A percentile compares a stretch with the other conserved stretches of the same genome.
Conservation (phyloP, 345 rosid genomes). For the Rhizophora mangle region DNA sequence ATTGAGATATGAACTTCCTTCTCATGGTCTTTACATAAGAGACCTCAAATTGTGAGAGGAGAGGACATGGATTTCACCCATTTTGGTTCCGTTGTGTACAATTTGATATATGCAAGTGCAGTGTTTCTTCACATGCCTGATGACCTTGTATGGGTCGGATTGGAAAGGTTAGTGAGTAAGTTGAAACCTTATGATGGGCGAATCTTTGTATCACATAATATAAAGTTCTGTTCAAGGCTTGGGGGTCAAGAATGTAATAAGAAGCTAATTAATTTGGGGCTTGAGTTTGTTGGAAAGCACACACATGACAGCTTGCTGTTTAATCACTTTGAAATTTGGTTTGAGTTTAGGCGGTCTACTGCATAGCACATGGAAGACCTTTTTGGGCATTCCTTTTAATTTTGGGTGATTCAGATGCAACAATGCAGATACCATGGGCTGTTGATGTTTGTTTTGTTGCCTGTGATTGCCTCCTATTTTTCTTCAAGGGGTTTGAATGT, state of each 20-base stretch:
- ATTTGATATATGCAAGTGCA: slow-evolving; percentile 91
- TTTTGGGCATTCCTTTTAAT: neutral
- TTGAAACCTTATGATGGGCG: slow-evolving; percentile 77
- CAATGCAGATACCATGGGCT: neutral
- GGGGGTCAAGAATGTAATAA: slow-evolving; percentile 73
- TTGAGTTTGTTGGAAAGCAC: slow-evolving; percentile 67
- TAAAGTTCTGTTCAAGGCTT: slow-evolving; percentile 82
- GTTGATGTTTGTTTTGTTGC: neutral
- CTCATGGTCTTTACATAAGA: slow-evolving; percentile 86
- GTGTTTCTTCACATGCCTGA: slow-evolving; percentile 98
- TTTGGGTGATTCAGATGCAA: slow-evolving; percentile 9
- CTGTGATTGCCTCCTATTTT: neutral
- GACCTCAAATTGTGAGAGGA: slow-evolving; percentile 77
- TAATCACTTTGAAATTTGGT: slow-evolving; percentile 96
- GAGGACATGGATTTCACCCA: slow-evolving; percentile 87
- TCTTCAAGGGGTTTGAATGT: neutral
- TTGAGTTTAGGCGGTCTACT: slow-evolving; percentile 59
- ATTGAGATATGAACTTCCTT: slow-evolving; percentile 86
- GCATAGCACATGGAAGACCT: slow-evolving; percentile 25
- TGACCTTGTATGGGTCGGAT: slow-evolving; percentile 88
- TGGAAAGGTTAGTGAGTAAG: slow-evolving; percentile 66
- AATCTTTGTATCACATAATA: slow-evolving; percentile 86
- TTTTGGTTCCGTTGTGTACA: slow-evolving; percentile 66
- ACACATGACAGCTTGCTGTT: slow-evolving; percentile 89
- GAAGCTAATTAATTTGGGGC: slow-evolving; percentile 73